phyloP scores from a whole-genome alignment of 345 rosid genomes.

The Angophora floribunda region DNA sequence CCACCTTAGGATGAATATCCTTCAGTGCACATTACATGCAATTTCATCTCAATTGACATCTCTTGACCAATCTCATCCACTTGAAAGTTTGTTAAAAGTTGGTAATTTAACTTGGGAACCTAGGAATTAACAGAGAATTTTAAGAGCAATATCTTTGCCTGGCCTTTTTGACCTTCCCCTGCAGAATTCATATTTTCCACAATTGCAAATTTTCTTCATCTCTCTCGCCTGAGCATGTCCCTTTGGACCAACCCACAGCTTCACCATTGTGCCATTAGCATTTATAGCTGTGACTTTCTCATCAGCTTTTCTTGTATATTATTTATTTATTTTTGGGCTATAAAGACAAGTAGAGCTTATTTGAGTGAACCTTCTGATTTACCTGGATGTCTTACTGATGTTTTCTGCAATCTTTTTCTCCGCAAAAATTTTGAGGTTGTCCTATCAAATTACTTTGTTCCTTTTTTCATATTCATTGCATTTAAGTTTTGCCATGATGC shows the following conservation, averaged over 20 bases:
- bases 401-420: not conserved
- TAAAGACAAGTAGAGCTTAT: not conserved
- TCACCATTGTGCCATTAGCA: not conserved
- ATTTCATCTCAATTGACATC: not conserved
- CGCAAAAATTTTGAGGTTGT: not conserved
- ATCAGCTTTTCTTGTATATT: not conserved
- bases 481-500: not conserved
- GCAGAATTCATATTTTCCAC: not conserved
- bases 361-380: not conserved
- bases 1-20: not conserved
- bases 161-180: not conserved
- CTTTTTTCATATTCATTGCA: not conserved
- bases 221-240: not conserved
- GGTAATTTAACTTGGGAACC: not conserved
- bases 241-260: not conserved
- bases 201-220: not conserved
- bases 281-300: not conserved
- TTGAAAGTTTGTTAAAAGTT: not conserved
- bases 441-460: not conserved
- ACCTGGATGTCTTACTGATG: not conserved
- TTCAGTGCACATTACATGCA: not conserved
- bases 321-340: not conserved
- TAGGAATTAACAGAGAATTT: not conserved
- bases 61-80: not conserved
- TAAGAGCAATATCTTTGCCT: not conserved